Conservation (phyloP, 129 eudicot genomes). For the Helianthus annuus region HanXRQr2.0-SUNRISE NC_035448.2:119147437-119147936, state of each 20-base stretch:
- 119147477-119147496: slow-evolving; percentile 22
- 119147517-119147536: slow-evolving; percentile 37
- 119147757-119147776: slow-evolving; percentile 32
- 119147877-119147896: slow-evolving; percentile 38
- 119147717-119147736: slow-evolving; percentile 18
- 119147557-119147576: slow-evolving; percentile 65
- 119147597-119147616: slow-evolving; percentile 27
- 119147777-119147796: slow-evolving; percentile 30
- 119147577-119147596: slow-evolving; percentile 51
- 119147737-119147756: slow-evolving; percentile 27
- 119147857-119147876: neutral
- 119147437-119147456: slow-evolving; percentile 77
- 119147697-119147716: slow-evolving; percentile 21
- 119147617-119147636: slow-evolving; percentile 20
- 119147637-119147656: slow-evolving; percentile 21
- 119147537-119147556: slow-evolving; percentile 40
- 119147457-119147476: slow-evolving; percentile 65
- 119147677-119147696: slow-evolving; percentile 28
- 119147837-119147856: slow-evolving; percentile 1
- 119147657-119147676: slow-evolving; percentile 16
- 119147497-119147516: slow-evolving; percentile 14
- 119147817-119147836: neutral
- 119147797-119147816: slow-evolving; percentile 20
- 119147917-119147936: slow-evolving; percentile 78
- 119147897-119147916: slow-evolving; percentile 56